These are phyloP conservation scores for Isabelozyma heimii DNA, from an alignment of 805 yeast genomes.

Conservation along the genomic window DNA sequence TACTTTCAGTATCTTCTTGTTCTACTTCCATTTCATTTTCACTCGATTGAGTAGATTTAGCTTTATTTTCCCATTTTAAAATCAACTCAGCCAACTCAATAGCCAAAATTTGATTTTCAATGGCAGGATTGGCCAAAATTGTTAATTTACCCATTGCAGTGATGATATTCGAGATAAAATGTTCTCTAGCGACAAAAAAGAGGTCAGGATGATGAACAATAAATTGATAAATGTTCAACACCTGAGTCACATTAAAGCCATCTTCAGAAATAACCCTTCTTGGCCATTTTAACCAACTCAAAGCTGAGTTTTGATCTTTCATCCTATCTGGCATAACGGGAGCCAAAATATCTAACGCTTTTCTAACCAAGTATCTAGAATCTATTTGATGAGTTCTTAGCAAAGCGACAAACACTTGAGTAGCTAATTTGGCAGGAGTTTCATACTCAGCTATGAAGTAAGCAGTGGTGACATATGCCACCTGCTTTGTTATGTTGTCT, in stretches of 20 bases:
- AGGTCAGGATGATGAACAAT: slow-evolving; percentile 81
- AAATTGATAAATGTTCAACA: slow-evolving; percentile 82
- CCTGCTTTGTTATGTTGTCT: slow-evolving; percentile 84
- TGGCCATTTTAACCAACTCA: slow-evolving; percentile 91
- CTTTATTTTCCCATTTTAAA: slow-evolving; percentile 76
- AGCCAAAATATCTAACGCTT: slow-evolving; percentile 83
- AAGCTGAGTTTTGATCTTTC: slow-evolving; percentile 50
- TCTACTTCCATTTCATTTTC: slow-evolving; percentile 6
- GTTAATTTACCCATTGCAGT: slow-evolving; percentile 91
- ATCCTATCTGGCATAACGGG: slow-evolving; percentile 78
- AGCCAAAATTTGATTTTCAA: slow-evolving; percentile 81
- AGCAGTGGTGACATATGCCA: slow-evolving; percentile 87
- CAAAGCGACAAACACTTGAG: slow-evolving; percentile 89
- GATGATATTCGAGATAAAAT: slow-evolving; percentile 83
- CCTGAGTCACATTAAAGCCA: slow-evolving; percentile 82
- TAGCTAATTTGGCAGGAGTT: slow-evolving; percentile 83
- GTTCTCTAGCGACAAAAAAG: slow-evolving; percentile 83
- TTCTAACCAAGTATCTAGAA: slow-evolving; percentile 76
- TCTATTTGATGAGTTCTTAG: slow-evolving; percentile 83
- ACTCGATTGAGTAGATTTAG: slow-evolving; percentile 19
- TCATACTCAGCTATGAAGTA: slow-evolving; percentile 84
- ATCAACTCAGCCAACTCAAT: slow-evolving; percentile 87
- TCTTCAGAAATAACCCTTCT: slow-evolving; percentile 89
- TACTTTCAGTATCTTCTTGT: neutral
- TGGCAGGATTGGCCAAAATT: slow-evolving; percentile 68